Evolutionary conservation across 2,329 filamentous ascomycete genomes (phyloP).

Genomic region (Graphilbum sp.): DNA sequence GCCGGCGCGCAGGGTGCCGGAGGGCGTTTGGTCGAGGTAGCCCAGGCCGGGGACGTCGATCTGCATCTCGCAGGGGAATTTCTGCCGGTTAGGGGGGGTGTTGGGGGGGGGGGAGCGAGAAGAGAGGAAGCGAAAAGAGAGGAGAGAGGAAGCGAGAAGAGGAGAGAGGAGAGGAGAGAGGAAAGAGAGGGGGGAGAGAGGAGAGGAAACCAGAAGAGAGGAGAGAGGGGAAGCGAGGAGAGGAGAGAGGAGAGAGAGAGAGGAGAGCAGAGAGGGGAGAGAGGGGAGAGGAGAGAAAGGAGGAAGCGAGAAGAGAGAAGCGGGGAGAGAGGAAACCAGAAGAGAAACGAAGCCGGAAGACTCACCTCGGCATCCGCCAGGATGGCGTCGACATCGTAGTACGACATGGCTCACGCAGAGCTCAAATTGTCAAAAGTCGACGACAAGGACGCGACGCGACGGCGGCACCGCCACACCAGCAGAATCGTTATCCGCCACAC

Average conservation of each 20-base stretch:
- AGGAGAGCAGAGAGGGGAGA: not conserved
- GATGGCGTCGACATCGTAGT: constrained; percentile 75
- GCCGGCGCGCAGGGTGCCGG: constrained; percentile 55
- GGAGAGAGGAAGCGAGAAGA: too few relatives aligned
- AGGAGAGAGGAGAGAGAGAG: not conserved
- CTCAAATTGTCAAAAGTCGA: too few relatives aligned
- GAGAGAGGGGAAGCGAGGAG: not conserved
- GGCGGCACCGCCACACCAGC: too few relatives aligned
- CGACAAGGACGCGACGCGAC: too few relatives aligned
- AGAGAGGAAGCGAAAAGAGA: too few relatives aligned
- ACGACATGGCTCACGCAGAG: constrained; percentile 36
- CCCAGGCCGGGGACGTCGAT: constrained; percentile 76
- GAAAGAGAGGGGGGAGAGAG: too few relatives aligned
- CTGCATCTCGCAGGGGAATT: constrained; percentile 91
- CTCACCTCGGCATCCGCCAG: constrained; percentile 65
- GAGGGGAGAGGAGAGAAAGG: not conserved
- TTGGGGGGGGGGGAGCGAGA: not conserved
- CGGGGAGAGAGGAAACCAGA: too few relatives aligned
- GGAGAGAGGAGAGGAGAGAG: too few relatives aligned
- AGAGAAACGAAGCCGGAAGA: not conserved
- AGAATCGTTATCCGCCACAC: too few relatives aligned
- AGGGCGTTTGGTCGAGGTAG: constrained; percentile 71
- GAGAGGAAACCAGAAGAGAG: too few relatives aligned
- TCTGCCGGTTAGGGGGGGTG: constrained; percentile 32
- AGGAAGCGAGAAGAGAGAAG: not conserved